Conservation (phyloP, 441 rosid genomes). For the Iberis amara region DNA sequence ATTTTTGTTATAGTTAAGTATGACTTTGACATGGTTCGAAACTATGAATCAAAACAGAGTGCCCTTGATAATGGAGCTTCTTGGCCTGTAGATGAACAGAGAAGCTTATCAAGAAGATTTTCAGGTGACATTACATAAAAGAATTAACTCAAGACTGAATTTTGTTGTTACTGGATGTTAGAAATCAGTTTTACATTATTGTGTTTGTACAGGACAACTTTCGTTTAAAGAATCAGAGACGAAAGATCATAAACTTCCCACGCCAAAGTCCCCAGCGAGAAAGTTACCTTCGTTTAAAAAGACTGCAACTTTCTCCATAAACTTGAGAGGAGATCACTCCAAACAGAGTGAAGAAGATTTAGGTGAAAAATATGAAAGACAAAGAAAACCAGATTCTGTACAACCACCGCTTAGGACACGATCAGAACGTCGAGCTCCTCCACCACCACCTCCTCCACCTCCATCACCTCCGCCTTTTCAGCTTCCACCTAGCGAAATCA, state of each 20-base stretch:
- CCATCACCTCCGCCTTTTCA: constrained; percentile 25
- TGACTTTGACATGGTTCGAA: constrained; percentile 2
- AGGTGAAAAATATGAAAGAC: constrained; percentile 21
- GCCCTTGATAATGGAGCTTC: constrained; percentile 24
- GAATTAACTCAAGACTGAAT: constrained; percentile 5
- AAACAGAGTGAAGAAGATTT: constrained; percentile 20
- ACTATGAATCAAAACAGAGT: constrained; percentile 20
- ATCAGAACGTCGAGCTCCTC: constrained; percentile 29
- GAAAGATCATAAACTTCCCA: constrained; percentile 19
- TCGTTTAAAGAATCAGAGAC: constrained; percentile 26
- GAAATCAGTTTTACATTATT: background rate
- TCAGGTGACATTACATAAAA: constrained; percentile 35
- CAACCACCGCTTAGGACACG: constrained; percentile 25
- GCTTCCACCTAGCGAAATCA: constrained; percentile 24
- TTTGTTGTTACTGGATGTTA: background rate
- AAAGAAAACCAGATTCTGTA: constrained; percentile 10
- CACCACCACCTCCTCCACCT: constrained; percentile 25
- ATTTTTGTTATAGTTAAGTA: background rate
- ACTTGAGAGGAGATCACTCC: constrained; percentile 15
- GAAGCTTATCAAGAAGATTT: constrained; percentile 28
- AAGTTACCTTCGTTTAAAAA: constrained; percentile 22
- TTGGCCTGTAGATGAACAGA: constrained; percentile 28
- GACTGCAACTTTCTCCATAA: constrained; percentile 19
- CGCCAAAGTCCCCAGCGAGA: constrained; percentile 21
- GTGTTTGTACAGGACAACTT: constrained; percentile 34